Base-by-base conservation (phyloP, 805 yeast species). In the Candida lessepsii region DNA sequence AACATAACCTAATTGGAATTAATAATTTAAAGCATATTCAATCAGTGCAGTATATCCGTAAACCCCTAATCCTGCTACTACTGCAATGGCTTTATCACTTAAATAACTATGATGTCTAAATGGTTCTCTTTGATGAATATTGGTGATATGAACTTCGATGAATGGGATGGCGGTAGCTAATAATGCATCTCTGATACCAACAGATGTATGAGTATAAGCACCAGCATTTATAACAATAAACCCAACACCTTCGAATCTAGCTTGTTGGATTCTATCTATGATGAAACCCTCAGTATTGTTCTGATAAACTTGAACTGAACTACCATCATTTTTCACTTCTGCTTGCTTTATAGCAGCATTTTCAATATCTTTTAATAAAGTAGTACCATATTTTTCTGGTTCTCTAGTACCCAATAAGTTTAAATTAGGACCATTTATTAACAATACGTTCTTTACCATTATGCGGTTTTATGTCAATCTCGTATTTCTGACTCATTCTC, bases 151-250 rank as follows among this genome's bases (percentile, higher is more conserved):
- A 5, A 73, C 63, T 49, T 73, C 78, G 20, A 73, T 60, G 46
- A 67, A 73, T 17, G 78, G 78, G 37, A 73, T 72, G 17, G 67
- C 69, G 4, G 73, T 73, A 29, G 71, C 73, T 27, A 71, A 49
- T 27, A 73, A 56, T 4, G 78, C 78, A 50, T 73, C 78, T 42
- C 78, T 64, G 9, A 73, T 60, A 1, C 73, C 78, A 16, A 73
- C 69, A 1, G 76, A 70, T 1, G 78, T 73, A 45, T 73, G 78
- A 2, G 78, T 73, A 49, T 70, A 73, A 8, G 78, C 78, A 35
- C 78, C 78, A 9, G 78, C 78, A 47, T 73, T 73, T 36, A 73
- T 71, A 27, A 73, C 62, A 31, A 73, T 68, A 48, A 71, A 73
- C 1, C 64, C 70, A 23, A 65, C 63, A 5, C 68, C 70, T 27